Percentiles rank a stretch among this genome's conserved stretches.
Evolutionary conservation across 2,329 filamentous ascomycete species (phyloP).

Genomic region (Magnaporthiopsis incrustans): DNA sequence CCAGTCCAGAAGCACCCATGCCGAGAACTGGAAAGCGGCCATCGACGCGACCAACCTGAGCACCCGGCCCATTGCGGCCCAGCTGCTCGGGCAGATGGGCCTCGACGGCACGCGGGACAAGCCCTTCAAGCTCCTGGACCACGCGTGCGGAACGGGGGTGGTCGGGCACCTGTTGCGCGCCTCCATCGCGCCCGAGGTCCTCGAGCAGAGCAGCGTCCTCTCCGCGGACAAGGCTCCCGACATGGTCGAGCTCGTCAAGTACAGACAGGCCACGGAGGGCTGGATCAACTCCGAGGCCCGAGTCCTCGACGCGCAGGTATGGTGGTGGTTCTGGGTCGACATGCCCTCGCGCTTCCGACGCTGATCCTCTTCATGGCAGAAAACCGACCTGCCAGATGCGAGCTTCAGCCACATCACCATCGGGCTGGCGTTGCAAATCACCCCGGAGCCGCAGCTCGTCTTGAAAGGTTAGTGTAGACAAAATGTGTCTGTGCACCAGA

Average conservation of each 20-base stretch:
- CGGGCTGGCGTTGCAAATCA: conserved; percentile 19
- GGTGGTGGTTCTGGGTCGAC: conserved; percentile 12
- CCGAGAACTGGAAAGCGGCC: background rate
- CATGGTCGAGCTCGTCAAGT: conserved; percentile 32
- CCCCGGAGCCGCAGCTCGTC: conserved; percentile 19
- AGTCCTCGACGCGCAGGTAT: conserved; percentile 38
- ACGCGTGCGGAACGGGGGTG: conserved; percentile 44
- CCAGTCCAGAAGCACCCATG: background rate
- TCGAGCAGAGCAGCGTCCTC: conserved; percentile 36
- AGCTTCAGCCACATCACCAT: conserved; percentile 19
- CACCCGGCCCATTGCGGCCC: conserved; percentile 16
- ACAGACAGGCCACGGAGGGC: conserved; percentile 28
- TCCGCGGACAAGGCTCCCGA: conserved; percentile 38
- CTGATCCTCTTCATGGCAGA: conserved; percentile 11
- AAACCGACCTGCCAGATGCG: conserved; percentile 14
- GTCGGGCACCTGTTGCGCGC: conserved; percentile 36
- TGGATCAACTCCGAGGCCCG: conserved; percentile 38
- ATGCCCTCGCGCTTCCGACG: conserved; percentile 1
- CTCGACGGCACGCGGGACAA: conserved; percentile 16
- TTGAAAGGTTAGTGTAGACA: conserved; percentile 15
- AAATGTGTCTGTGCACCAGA: no score
- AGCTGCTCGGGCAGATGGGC: conserved; percentile 23
- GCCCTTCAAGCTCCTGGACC: conserved; percentile 38
- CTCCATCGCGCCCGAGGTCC: conserved; percentile 26
- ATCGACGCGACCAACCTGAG: conserved; percentile 7